A percentile compares a stretch with the other conserved stretches of the same genome.
Conservation (phyloP, 805 yeast species). For the Brettanomyces naardenensis region DNA sequence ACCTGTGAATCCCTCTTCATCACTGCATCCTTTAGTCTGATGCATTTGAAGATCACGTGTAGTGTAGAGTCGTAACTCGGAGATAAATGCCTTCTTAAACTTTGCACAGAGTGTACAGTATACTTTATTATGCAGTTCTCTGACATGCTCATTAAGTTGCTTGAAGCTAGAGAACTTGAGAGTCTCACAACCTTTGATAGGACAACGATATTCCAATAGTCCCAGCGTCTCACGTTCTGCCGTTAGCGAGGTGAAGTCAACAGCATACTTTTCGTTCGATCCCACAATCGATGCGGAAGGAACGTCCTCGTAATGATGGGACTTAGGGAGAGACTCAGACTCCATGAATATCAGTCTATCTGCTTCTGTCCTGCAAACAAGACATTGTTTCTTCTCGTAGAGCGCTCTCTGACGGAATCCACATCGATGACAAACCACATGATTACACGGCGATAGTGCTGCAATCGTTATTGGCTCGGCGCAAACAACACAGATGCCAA, state of each 20-base stretch:
- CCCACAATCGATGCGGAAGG: conserved; percentile 12
- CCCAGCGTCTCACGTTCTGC: conserved; percentile 41
- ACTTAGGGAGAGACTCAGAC: conserved; percentile 28
- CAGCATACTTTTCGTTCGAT: conserved; percentile 37
- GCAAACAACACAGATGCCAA: conserved; percentile 68
- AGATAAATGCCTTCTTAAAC: conserved; percentile 70
- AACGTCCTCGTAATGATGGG: conserved; percentile 20
- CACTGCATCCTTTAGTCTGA: conserved; percentile 57
- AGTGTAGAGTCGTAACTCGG: conserved; percentile 58
- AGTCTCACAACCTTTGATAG: conserved; percentile 24
- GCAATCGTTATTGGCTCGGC: conserved; percentile 60
- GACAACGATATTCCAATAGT: conserved; percentile 51
- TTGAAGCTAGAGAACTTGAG: conserved; percentile 40
- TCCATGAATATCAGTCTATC: conserved; percentile 51
- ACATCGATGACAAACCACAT: conserved; percentile 76
- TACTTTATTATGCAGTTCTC: conserved; percentile 49
- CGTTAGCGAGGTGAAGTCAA: conserved; percentile 50
- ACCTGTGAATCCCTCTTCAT: conserved; percentile 71
- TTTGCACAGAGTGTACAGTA: conserved; percentile 72
- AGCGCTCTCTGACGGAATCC: conserved; percentile 76
- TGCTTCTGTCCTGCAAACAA: conserved; percentile 75
- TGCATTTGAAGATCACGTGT: conserved; percentile 61
- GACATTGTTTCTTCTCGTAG: conserved; percentile 65
- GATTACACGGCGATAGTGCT: conserved; percentile 78
- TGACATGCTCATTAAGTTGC: conserved; percentile 57